A percentile compares a stretch with the other conserved stretches of the same genome.
phyloP scores from a whole-genome alignment of 2,329 filamentous ascomycete species.

The Lachnellula suecica region DNA sequence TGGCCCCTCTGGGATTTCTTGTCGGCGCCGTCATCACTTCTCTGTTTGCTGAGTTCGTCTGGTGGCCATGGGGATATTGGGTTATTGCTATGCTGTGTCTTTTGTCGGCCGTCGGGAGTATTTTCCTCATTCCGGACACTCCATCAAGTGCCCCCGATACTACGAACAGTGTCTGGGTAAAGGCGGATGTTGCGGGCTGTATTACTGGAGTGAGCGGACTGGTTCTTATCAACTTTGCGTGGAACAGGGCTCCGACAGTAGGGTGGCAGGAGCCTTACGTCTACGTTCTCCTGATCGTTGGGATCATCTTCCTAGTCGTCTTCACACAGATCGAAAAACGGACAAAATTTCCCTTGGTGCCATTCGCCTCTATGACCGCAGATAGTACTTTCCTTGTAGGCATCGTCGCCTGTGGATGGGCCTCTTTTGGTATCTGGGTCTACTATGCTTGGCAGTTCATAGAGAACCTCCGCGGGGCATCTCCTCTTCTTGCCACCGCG shows the following conservation, averaged over 20 bases:
- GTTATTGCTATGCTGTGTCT: conserved; percentile 40
- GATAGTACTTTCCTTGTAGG: conserved; percentile 48
- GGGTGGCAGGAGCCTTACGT: conserved; percentile 19
- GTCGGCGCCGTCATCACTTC: conserved; percentile 41
- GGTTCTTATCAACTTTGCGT: conserved; percentile 55
- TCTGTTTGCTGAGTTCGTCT: conserved; percentile 38
- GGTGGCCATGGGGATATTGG: conserved; percentile 55
- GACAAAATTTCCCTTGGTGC: conserved; percentile 53
- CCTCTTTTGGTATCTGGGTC: conserved; percentile 30
- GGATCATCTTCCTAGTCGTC: conserved; percentile 48
- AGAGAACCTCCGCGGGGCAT: conserved; percentile 25
- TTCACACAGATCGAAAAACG: conserved; percentile 55
- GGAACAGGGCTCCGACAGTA: conserved; percentile 39
- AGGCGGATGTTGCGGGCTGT: conserved; percentile 43
- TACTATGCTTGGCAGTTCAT: conserved; percentile 28
- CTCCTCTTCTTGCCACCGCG: conserved; percentile 32
- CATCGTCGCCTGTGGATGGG: conserved; percentile 28
- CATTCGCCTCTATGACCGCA: conserved; percentile 47
- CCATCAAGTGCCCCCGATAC: conserved; percentile 20
- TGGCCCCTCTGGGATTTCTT: conserved; percentile 44
- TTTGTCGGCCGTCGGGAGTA: conserved; percentile 34
- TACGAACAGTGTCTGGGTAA: conserved; percentile 25
- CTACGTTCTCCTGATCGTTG: conserved; percentile 52
- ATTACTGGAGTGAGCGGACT: conserved; percentile 47
- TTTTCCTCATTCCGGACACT: conserved; percentile 39